Evolutionary conservation across 805 yeast species (phyloP).

Genomic region (Brettanomyces custersianus): DNA sequence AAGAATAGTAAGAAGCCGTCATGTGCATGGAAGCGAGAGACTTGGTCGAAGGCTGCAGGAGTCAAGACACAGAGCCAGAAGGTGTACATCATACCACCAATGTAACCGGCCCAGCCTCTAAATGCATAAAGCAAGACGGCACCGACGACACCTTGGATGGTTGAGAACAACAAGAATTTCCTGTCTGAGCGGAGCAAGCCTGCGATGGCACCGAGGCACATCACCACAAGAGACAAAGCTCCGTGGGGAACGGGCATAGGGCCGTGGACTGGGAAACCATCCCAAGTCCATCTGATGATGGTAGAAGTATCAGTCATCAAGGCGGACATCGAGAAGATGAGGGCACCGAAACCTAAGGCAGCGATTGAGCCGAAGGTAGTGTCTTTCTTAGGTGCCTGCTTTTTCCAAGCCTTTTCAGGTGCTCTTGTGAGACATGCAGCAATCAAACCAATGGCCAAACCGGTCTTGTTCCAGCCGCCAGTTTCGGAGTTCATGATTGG

Average conservation of each 20-base stretch:
- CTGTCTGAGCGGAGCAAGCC: constrained; percentile 30
- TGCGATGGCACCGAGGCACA: constrained; percentile 47
- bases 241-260: constrained; percentile 88
- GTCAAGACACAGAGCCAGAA: constrained; percentile 54
- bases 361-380: constrained; percentile 43
- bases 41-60: constrained; percentile 50
- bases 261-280: constrained; percentile 80
- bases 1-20: constrained; percentile 46
- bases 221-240: constrained; percentile 48
- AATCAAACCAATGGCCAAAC: constrained; percentile 52
- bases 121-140: constrained; percentile 39
- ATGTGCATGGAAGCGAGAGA: constrained; percentile 27
- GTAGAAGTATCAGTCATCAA: constrained; percentile 79
- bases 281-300: constrained; percentile 93
- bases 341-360: constrained; percentile 67
- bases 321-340: constrained; percentile 63
- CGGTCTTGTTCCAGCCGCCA: constrained; percentile 79
- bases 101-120: constrained; percentile 64
- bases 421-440: constrained; percentile 50
- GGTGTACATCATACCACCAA: constrained; percentile 59
- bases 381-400: constrained; percentile 5
- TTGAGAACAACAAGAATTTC: constrained; percentile 10
- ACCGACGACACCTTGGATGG: constrained; percentile 37
- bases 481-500: constrained; percentile 79
- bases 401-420: background rate